Evolutionary conservation across 2,329 filamentous ascomycete genomes (phyloP).

Genomic region (Ophiostoma sp.): DNA sequence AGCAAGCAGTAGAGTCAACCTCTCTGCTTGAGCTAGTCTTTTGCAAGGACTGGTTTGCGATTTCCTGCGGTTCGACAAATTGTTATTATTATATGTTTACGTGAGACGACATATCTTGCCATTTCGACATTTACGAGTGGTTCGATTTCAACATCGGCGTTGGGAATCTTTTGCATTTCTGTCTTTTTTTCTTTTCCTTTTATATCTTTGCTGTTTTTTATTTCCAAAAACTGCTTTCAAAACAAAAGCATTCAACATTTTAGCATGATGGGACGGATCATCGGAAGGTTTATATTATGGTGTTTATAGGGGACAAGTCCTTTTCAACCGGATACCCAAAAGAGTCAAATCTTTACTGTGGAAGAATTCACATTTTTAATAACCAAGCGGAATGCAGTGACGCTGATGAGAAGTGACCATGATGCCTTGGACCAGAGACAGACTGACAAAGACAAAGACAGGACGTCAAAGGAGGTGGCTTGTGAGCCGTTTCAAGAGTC

Average conservation of each 20-base stretch:
- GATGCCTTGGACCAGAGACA: too few species aligned
- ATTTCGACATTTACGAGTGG: background rate
- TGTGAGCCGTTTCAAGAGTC: slow-evolving; percentile 3
- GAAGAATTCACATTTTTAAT: background rate
- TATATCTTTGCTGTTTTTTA: background rate
- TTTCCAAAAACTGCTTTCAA: slow-evolving; percentile 12
- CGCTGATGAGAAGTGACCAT: background rate
- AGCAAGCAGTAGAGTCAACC: slow-evolving; percentile 48
- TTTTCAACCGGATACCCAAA: slow-evolving; percentile 27
- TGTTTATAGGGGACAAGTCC: slow-evolving; percentile 23
- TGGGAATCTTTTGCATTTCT: slow-evolving; percentile 26
- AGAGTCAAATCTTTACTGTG: slow-evolving; percentile 5
- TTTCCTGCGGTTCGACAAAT: slow-evolving; percentile 1
- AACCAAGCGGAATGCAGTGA: too few species aligned
- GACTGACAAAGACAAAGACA: background rate
- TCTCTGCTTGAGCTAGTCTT: slow-evolving; percentile 8
- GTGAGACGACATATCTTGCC: slow-evolving; percentile 25
- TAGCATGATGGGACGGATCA: slow-evolving; percentile 25
- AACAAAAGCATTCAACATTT: slow-evolving; percentile 27
- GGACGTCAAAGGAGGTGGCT: background rate
- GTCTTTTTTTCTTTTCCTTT: slow-evolving; percentile 20
- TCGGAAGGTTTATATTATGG: slow-evolving; percentile 20
- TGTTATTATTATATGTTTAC: slow-evolving; percentile 21
- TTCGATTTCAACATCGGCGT: slow-evolving; percentile 30
- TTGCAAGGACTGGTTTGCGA: background rate